A percentile compares a stretch with the other conserved stretches of the same genome.
phyloP scores from a whole-genome alignment of 257 asterid genomes.

The Solanum megistacrolobum region DNA sequence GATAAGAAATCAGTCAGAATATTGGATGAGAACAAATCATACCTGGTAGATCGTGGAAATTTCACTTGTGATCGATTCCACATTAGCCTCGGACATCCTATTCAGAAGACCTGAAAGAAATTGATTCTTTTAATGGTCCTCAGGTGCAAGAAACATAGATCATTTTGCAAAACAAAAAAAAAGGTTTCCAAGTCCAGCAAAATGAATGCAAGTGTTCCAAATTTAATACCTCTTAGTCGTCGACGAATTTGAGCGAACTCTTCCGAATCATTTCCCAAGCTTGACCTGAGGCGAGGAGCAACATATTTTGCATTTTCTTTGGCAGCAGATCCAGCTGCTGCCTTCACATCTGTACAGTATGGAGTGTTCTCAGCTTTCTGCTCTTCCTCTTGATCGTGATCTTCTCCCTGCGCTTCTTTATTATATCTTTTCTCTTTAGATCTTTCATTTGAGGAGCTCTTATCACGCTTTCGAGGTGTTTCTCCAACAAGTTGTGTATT shows the following conservation, averaged over 20 bases:
- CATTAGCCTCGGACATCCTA: slow-evolving; percentile 72
- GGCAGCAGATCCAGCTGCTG: slow-evolving; percentile 12
- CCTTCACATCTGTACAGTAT: slow-evolving; percentile 11
- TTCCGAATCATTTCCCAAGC: slow-evolving; percentile 42
- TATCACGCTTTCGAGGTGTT: neutral
- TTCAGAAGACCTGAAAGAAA: slow-evolving; percentile 63
- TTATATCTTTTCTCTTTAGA: neutral
- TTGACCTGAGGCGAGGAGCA: slow-evolving; percentile 67
- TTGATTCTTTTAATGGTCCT: slow-evolving; percentile 1
- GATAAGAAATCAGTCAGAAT: neutral
- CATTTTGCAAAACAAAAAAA: neutral
- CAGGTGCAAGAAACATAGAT: neutral
- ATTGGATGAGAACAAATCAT: slow-evolving; percentile 3
- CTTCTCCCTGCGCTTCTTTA: slow-evolving; percentile 12
- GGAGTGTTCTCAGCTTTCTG: slow-evolving; percentile 19
- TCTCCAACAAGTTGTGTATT: slow-evolving; percentile 7
- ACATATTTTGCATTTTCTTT: slow-evolving; percentile 30
- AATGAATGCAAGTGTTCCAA: neutral
- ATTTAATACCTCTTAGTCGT: slow-evolving; percentile 51
- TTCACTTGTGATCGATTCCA: slow-evolving; percentile 67
- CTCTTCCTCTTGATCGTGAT: slow-evolving; percentile 6
- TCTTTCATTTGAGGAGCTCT: slow-evolving; percentile 2
- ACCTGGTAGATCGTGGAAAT: slow-evolving; percentile 50
- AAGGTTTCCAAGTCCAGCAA: neutral
- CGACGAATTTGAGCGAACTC: slow-evolving; percentile 64